Conservation (phyloP, 2,329 filamentous ascomycete species). For the Aspergillus unguis region DNA sequence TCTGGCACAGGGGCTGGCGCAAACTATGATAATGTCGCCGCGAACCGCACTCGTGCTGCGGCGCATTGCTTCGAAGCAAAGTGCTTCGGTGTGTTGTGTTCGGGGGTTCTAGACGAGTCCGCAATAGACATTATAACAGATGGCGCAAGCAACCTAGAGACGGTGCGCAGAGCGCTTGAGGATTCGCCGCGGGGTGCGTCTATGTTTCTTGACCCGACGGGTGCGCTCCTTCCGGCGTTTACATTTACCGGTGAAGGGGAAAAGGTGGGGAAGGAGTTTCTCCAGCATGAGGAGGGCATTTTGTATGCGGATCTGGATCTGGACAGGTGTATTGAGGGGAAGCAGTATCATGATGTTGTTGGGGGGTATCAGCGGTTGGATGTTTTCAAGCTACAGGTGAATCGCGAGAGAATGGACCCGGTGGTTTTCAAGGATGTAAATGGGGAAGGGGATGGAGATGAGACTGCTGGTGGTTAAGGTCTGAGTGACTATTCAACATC, state of each 20-base stretch:
- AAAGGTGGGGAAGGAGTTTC: conserved; percentile 22
- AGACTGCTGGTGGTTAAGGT: too few species aligned
- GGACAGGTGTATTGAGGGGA: conserved; percentile 51
- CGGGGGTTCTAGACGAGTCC: conserved; percentile 42
- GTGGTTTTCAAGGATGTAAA: background rate
- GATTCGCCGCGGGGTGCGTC: background rate
- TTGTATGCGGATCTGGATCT: conserved; percentile 53
- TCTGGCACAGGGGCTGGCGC: background rate
- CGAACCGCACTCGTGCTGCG: conserved; percentile 52
- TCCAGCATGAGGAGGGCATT: conserved; percentile 50
- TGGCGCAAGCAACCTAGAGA: background rate
- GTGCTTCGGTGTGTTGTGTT: conserved; percentile 53
- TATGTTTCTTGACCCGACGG: background rate
- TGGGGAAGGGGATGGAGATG: too few species aligned
- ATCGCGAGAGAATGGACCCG: background rate
- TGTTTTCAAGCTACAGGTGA: background rate
- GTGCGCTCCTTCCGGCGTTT: background rate
- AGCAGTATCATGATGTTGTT: conserved; percentile 44
- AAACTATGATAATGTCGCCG: conserved; percentile 55
- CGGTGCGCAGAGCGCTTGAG: background rate
- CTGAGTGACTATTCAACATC: too few species aligned
- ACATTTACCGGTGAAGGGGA: background rate
- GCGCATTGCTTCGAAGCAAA: conserved; percentile 60
- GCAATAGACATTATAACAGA: conserved; percentile 29
- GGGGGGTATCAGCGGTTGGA: background rate